Conservation (phyloP, 306 rosid species). For the Vachellia pachyceras region DNA sequence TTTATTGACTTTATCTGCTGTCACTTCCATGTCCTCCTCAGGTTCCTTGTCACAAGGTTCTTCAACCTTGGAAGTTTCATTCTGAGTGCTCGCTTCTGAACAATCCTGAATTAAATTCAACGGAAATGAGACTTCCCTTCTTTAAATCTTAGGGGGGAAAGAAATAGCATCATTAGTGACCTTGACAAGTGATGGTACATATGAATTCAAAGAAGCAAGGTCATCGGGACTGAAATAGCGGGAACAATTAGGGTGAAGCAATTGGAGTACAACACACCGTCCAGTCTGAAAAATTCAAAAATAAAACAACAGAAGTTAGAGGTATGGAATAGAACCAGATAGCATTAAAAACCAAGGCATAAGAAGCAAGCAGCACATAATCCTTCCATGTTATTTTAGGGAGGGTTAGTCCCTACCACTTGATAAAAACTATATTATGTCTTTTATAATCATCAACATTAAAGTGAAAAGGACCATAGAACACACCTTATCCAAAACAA, state of each 20-base stretch:
- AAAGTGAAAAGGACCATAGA: slow-evolving; percentile 23
- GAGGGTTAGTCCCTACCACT: slow-evolving; percentile 1
- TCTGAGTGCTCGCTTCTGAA: slow-evolving; percentile 48
- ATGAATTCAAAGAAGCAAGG: slow-evolving; percentile 66
- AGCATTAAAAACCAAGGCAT: slow-evolving; percentile 13
- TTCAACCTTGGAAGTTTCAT: slow-evolving; percentile 45
- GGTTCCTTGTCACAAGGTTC: slow-evolving; percentile 53
- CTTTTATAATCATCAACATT: slow-evolving; percentile 21
- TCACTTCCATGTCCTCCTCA: slow-evolving; percentile 45
- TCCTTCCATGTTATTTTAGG: slow-evolving; percentile 9
- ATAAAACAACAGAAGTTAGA: slow-evolving; percentile 28
- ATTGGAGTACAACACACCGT: slow-evolving; percentile 75
- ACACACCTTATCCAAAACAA: slow-evolving; percentile 81
- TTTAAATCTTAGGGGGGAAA: slow-evolving; percentile 7
- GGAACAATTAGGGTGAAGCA: slow-evolving; percentile 82
- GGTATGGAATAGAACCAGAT: slow-evolving; percentile 2
- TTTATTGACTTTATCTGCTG: slow-evolving; percentile 42
- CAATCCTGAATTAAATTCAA: slow-evolving; percentile 51
- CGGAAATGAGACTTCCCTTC: slow-evolving; percentile 31
- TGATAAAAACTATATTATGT: slow-evolving; percentile 21
- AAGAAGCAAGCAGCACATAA: slow-evolving; percentile 27
- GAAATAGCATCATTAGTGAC: slow-evolving; percentile 45
- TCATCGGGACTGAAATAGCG: slow-evolving; percentile 88
- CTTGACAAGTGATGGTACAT: slow-evolving; percentile 81
- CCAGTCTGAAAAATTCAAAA: slow-evolving; percentile 70